phyloP scores from a whole-genome alignment of 2,329 filamentous ascomycete genomes.

The Zalaria obscura region DNA sequence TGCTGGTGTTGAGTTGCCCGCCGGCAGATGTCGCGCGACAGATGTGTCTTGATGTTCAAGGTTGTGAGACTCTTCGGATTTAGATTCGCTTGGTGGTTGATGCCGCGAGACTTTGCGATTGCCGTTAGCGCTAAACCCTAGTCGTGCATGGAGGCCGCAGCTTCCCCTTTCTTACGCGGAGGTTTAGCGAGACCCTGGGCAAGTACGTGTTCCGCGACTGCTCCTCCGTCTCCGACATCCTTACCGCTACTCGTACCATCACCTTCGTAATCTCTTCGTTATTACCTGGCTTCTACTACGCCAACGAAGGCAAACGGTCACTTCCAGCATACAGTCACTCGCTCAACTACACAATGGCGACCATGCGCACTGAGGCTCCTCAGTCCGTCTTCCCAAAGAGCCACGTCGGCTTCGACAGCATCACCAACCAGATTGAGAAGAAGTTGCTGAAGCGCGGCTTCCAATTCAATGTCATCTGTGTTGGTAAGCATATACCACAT shows the following conservation, averaged over 20 bases:
- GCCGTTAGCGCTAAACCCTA: neutral
- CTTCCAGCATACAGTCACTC: neutral
- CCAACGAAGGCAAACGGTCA: neutral
- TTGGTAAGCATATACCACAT: conserved; percentile 55
- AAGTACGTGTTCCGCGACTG: neutral
- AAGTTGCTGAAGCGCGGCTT: conserved; percentile 99
- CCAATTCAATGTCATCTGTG: conserved; percentile 99
- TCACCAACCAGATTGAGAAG: conserved; percentile 98
- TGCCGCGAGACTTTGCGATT: neutral
- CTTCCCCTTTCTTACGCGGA: conserved; percentile 21
- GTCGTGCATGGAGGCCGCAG: conserved; percentile 6
- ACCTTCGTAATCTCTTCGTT: neutral
- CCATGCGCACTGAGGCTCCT: conserved; percentile 45
- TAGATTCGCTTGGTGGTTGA: neutral
- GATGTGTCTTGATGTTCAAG: neutral
- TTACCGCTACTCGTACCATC: too few relatives aligned
- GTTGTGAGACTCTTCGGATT: neutral
- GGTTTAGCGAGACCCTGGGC: neutral
- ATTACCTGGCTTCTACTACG: neutral
- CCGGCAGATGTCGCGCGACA: neutral
- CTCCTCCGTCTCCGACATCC: neutral
- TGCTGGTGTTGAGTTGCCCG: neutral
- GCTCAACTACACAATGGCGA: conserved; percentile 38
- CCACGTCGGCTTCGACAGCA: conserved; percentile 99
- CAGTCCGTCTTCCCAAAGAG: conserved; percentile 67